Conservation (phyloP, 2,329 filamentous ascomycete species). For the Phyllosticta citribraziliensis region DNA sequence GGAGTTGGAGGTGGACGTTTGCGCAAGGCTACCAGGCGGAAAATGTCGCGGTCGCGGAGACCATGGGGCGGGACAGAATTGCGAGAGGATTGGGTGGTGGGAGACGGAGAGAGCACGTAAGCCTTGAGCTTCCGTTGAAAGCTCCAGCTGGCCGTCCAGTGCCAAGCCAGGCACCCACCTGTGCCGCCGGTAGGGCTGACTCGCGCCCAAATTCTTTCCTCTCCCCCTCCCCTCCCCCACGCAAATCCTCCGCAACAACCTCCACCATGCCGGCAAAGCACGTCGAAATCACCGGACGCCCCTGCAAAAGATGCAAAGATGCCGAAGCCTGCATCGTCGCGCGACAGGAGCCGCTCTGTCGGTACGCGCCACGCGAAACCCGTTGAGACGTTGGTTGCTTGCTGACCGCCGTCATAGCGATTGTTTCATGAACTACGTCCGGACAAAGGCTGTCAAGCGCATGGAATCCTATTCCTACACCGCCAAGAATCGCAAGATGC, state of each 20-base stretch:
- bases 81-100: neutral
- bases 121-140: neutral
- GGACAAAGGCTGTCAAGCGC: constrained; percentile 71
- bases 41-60: neutral
- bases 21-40: neutral
- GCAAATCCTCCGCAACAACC: neutral
- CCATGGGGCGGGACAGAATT: neutral
- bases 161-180: constrained; percentile 1
- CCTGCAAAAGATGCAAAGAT: constrained; percentile 49
- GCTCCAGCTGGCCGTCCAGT: constrained; percentile 4
- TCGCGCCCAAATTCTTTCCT: neutral
- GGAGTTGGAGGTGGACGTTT: neutral
- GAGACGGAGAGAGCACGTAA: constrained; percentile 2
- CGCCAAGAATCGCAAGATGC: constrained; percentile 36
- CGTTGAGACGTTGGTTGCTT: neutral
- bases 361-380: constrained; percentile 29
- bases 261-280: constrained; percentile 25
- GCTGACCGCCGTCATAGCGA: constrained; percentile 35
- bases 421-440: constrained; percentile 72
- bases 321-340: constrained; percentile 43
- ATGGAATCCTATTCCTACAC: constrained; percentile 50
- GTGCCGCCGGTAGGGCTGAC: neutral
- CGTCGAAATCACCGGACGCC: constrained; percentile 15
- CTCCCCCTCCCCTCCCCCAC: neutral
- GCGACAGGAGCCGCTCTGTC: constrained; percentile 51